Base-by-base conservation (phyloP, 768 basidiomycete genomes). In the Filobasidium wieringae region DNA sequence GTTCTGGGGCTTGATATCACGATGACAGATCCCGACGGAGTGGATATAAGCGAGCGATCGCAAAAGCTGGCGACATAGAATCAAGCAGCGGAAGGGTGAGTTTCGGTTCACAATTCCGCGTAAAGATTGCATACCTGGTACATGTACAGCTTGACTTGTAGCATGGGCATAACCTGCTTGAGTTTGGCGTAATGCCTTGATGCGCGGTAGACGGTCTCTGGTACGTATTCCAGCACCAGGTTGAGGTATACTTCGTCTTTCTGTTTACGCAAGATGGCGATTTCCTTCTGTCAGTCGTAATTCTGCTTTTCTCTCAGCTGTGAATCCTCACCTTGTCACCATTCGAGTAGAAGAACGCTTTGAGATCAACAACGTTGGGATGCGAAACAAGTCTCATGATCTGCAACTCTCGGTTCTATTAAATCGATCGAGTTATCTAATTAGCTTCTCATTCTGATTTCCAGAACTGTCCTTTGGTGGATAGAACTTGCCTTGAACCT, bases 231-330 rank as follows among this genome's bases (percentile, higher is more conserved):
- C 68, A 95, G 83, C 31, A 99, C 91, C 72, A 99, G 86, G 75
- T 99, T 99, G 70, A 99, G 86, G 78, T 95, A 99, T 53, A 99
- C 90, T 80, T 99, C 95, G 76, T 99, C 95, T 81, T 97, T 97
- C 91, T 95, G 76, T n/a, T n/a, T n/a, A n/a, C n/a, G n/a, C 47
- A 63, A 58, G 22, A 37, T n/a, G 4, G 47, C 8, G 32, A 27
- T 7, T 31, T 15, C 33, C 15, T n/a, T 1, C n/a, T 54, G 1
- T n/a, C 17, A 49, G 14, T 29, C 4, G 14, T 26, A 49, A n/a
- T 12, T 5, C 32, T 4, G 14, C 14, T 2, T 29, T 49, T 49
- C 22, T 31, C 32, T 22, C 24, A 15, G 2, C 11, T 24, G 19
- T 19, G 34, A 53, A 19, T 53, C 19, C 79, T 65, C 64, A 90